Base-by-base conservation (phyloP, 306 rosid species). In the Sindora glabra region DNA sequence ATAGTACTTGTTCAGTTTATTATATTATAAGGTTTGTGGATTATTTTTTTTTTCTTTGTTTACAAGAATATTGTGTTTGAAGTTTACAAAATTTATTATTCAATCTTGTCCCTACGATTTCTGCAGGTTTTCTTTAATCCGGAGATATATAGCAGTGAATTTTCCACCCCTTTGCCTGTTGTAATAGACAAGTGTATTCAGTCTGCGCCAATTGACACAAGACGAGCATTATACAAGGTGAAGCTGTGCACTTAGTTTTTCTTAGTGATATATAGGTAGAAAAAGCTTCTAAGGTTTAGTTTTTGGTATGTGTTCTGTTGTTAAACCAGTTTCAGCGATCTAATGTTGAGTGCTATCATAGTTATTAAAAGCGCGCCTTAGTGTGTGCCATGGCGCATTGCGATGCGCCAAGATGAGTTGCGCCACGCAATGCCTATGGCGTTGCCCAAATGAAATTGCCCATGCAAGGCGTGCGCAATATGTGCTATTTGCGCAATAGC, bases 111-210 rank as follows among this genome's bases (percentile, higher is more conserved):
- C 38, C 49, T 59, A 18, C 60, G 48, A 41, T 44, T 29, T 76
- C 37, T 64, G 54, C 81, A 94, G 99, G 81, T 94, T 33, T 94
- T 94, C 82, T 94, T 94, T 69, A 94, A 80, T 81, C 99, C 99
- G n/a, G 97, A 94, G 83, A 86, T 94, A 54, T 84, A 94, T 70
- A 79, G 94, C 84, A 77, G 73, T 0, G 91, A 94, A 49, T 89
- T 82, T 54, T 65, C 81, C 66, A 84, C 95, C 62, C 95, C 99
- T 39, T 77, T 94, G 74, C 94, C 99, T 2, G 84, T 69, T 67
- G 90, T 89, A 16, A 94, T 94, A 49, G 99, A 94, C 84, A 94
- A 78, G 73, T 94, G 99, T 65, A 94, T 94, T 77, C 99, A 94
- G 74, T 94, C 99, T 19, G 91, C 99, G 0, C 99, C 99, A 22